Evolutionary conservation across 164 flowering plant species (phyloP).

Genomic region (Hamamelis virginiana): DNA sequence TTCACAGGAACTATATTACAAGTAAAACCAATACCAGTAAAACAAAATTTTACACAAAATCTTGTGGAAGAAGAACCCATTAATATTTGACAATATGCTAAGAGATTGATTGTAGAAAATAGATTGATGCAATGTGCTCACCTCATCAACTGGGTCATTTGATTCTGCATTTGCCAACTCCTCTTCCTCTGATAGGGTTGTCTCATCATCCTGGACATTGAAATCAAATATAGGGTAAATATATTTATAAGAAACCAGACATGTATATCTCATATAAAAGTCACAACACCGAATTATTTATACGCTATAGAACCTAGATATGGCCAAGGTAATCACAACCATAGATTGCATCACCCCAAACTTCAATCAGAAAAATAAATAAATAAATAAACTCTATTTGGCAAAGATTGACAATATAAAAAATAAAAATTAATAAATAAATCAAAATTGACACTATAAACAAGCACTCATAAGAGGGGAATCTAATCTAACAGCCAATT

Average conservation of each 20-base stretch:
- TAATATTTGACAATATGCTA: neutral
- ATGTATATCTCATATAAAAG: neutral
- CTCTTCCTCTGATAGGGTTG: constrained; percentile 92
- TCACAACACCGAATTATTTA: neutral
- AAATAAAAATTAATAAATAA: no score
- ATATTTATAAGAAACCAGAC: neutral
- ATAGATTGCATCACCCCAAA: neutral
- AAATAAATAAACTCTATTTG: neutral
- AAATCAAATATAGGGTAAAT: neutral
- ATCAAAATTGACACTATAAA: no score
- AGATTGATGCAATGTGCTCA: constrained; percentile 10
- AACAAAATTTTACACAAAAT: neutral
- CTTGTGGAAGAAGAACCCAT: neutral
- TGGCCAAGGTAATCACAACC: neutral
- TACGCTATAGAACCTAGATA: neutral
- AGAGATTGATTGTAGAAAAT: no score
- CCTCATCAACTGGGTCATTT: constrained; percentile 70
- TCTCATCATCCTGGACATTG: constrained; percentile 83
- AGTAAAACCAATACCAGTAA: neutral
- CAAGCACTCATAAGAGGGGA: no score
- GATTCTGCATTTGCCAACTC: constrained; percentile 70
- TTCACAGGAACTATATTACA: constrained; percentile 10
- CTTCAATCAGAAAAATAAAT: neutral
- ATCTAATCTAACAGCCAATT: no score
- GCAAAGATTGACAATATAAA: no score